A percentile compares a stretch with the other conserved stretches of the same genome.
Conservation (phyloP, 148 eudicot genomes). For the Persicaria tinctoria region DNA sequence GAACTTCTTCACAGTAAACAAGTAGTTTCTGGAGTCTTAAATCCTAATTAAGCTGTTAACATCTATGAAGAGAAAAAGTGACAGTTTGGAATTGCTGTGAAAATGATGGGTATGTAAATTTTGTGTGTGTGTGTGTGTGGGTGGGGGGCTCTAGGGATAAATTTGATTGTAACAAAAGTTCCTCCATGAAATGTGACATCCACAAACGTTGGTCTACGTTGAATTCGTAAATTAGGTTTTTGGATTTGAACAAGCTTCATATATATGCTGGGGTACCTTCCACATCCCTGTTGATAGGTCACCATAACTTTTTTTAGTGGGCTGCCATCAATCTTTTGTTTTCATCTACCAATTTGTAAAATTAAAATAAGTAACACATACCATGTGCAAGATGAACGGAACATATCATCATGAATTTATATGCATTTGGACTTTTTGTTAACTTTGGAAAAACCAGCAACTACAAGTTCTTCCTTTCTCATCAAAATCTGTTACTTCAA, state of each 20-base stretch:
- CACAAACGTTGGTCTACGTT: conserved; percentile 3
- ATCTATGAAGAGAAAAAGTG: background rate
- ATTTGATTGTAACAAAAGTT: background rate
- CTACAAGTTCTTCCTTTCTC: background rate
- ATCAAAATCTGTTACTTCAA: background rate
- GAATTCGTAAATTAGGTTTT: background rate
- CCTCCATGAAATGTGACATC: conserved; percentile 4
- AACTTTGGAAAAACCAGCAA: background rate
- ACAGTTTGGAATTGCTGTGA: background rate
- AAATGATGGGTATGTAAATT: background rate
- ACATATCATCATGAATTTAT: background rate
- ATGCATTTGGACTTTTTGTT: background rate
- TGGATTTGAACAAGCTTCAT: background rate
- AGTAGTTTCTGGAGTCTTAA: too few species aligned
- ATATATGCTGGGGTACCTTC: too few species aligned
- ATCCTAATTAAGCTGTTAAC: background rate
- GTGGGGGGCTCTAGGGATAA: background rate
- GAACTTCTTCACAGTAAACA: too few species aligned
- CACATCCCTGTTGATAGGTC: background rate
- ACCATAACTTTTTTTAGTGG: background rate
- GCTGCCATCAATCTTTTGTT: background rate
- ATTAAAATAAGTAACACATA: background rate
- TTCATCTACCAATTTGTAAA: too few species aligned
- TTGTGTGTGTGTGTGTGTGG: background rate
- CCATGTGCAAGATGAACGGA: background rate